These are phyloP conservation scores for Coemansia erecta DNA, from an alignment of 192 early-diverging fungal genomes.

Conservation along the genomic window DNA sequence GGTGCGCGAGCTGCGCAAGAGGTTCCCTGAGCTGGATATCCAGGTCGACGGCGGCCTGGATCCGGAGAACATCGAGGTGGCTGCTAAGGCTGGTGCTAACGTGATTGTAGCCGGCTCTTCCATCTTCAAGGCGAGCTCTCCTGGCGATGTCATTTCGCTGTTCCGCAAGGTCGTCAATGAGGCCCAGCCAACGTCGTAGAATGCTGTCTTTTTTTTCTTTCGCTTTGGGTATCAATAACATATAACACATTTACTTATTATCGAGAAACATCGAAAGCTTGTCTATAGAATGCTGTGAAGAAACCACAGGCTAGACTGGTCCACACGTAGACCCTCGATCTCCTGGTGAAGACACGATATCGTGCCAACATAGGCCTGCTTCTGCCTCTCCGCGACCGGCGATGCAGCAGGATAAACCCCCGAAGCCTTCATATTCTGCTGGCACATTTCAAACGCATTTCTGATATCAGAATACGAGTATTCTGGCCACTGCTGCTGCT, in stretches of 20 bases:
- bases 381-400: background rate
- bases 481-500: no score
- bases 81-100: slow-evolving; percentile 89
- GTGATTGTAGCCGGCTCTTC: slow-evolving; percentile 96
- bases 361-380: background rate
- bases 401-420: no score
- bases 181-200: slow-evolving; percentile 9
- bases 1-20: slow-evolving; percentile 65
- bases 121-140: slow-evolving; percentile 77
- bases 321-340: background rate
- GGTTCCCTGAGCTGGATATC: slow-evolving; percentile 86
- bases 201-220: background rate
- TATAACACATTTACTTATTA: no score
- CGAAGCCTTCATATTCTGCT: no score
- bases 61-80: slow-evolving; percentile 79
- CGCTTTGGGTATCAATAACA: no score
- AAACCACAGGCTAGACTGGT: background rate
- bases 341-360: background rate
- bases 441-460: background rate
- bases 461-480: background rate
- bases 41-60: slow-evolving; percentile 94
- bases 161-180: slow-evolving; percentile 47
- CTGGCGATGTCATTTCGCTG: slow-evolving; percentile 66
- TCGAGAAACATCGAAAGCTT: no score
- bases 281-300: background rate